Conservation (phyloP, 1,284 basidiomycete genomes). For the Trametes polyzona region DNA sequence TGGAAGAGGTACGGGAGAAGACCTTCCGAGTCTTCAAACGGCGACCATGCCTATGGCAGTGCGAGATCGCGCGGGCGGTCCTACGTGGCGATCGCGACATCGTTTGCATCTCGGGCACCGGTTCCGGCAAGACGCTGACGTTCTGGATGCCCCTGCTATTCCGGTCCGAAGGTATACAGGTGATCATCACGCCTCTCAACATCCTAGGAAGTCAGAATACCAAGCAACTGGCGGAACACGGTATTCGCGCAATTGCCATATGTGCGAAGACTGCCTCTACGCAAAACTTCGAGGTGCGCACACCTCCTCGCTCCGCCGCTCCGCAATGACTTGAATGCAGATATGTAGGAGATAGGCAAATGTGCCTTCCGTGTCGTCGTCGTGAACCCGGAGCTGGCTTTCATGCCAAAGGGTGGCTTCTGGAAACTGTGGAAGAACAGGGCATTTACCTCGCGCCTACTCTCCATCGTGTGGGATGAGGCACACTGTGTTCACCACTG, state of each 20-base stretch:
- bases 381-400: slow-evolving; percentile 38
- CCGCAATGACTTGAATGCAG: background rate
- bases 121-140: slow-evolving; percentile 35
- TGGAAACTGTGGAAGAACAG: slow-evolving; percentile 33
- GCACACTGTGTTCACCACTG: slow-evolving; percentile 42
- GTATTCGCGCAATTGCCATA: slow-evolving; percentile 28
- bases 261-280: slow-evolving; percentile 23
- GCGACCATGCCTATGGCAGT: slow-evolving; percentile 28
- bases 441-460: slow-evolving; percentile 28
- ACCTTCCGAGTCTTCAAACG: slow-evolving; percentile 3
- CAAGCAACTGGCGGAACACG: slow-evolving; percentile 12
- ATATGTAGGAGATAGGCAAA: slow-evolving; percentile 33
- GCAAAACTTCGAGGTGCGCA: slow-evolving; percentile 25
- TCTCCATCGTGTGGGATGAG: slow-evolving; percentile 41
- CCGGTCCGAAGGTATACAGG: slow-evolving; percentile 26
- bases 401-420: slow-evolving; percentile 28
- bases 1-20: slow-evolving; percentile 1
- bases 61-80: slow-evolving; percentile 12
- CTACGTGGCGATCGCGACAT: slow-evolving; percentile 23
- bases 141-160: slow-evolving; percentile 38
- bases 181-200: slow-evolving; percentile 35
- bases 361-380: slow-evolving; percentile 35
- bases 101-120: slow-evolving; percentile 30
- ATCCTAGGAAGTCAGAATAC: slow-evolving; percentile 32
- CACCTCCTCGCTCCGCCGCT: too few relatives aligned